Evolutionary conservation across 352 stramenopile genomes (phyloP), one percentile per base, ranked within the genome.

Genomic region (Phytopythium boreale): DNA sequence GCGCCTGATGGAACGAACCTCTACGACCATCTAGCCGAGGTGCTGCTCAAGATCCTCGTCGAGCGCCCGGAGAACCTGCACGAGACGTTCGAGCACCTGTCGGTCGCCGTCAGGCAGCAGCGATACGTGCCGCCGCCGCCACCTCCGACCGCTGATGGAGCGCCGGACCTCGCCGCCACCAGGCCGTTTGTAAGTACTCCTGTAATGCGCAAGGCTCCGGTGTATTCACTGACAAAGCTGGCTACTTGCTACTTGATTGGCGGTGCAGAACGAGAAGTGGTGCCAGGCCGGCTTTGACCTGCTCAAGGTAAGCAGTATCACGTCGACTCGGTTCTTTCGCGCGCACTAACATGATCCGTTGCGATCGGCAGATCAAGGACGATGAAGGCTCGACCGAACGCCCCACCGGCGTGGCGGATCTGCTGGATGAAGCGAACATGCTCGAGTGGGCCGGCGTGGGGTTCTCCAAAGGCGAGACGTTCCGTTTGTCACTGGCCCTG

Each of bases 61-160:
- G 92, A 98, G 63, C 74, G 85, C 0, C 90, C 90, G 1, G 86
- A 90, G 37, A 91, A 97, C 68, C 80, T 93, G 7, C 71, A 84
- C 56, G 86, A 94, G 39, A 79, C 77, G 12, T 97, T 98, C 63
- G 92, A 97, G 74, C 86, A 87, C 36, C 76, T 97, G 24, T 97
- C 90, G 0, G 82, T 83, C 0, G 68, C 80, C 3, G 89, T 97
- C 29, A 96, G 95, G 61, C 84, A 93, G 67, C 80, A 95, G 41
- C 79, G 80, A 4, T 92, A 88, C 53, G 43, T 86, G 36, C 60
- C 63, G 9, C 70, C 78, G 2, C 72, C 62, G 57, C 69, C 75
- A 59, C 70, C 59, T 27, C 63, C 75, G 36, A 75, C 63, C 22
- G 67, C 60, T 6, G 72, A 76, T n/a, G 60, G 61, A 12, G 59